Conservation (phyloP, 1,284 basidiomycete species). For the Naganishia liquefaciens region DNA sequence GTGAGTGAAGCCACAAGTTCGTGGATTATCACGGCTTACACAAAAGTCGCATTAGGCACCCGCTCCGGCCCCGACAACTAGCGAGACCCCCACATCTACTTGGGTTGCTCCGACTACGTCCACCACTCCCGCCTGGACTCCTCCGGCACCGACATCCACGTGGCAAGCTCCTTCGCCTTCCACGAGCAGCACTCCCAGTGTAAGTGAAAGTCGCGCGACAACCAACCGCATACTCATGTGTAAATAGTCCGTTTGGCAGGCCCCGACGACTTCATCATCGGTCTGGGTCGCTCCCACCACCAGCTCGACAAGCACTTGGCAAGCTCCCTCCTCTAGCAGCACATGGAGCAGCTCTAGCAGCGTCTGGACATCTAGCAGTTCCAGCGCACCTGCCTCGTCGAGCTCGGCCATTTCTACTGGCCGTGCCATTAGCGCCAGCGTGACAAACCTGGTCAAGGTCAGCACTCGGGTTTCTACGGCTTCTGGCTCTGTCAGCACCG, state of each 20-base stretch:
- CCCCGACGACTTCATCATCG: conserved; percentile 20
- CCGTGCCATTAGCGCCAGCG: conserved; percentile 7
- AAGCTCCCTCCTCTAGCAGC: conserved; percentile 20
- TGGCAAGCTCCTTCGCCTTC: conserved; percentile 1
- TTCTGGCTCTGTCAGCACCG: conserved; percentile 11
- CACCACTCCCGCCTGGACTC: conserved; percentile 29
- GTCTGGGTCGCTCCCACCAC: conserved; percentile 22
- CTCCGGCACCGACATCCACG: conserved; percentile 15
- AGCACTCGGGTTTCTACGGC: conserved; percentile 26
- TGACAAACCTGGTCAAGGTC: conserved; percentile 21
- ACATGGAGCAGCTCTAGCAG: conserved; percentile 27
- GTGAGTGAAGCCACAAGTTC: not conserved
- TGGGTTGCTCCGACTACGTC: conserved; percentile 22
- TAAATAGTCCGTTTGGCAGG: conserved; percentile 3
- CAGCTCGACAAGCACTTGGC: conserved; percentile 22
- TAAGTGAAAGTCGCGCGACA: conserved; percentile 1
- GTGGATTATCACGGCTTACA: not conserved
- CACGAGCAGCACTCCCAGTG: conserved; percentile 5
- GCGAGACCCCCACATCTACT: conserved; percentile 18
- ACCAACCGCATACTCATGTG: not conserved
- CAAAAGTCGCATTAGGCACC: conserved; percentile 4
- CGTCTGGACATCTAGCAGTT: conserved; percentile 24
- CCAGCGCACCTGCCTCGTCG: conserved; percentile 21
- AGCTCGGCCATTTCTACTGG: conserved; percentile 11
- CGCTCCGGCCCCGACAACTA: conserved; percentile 19